A percentile compares a stretch with the other conserved stretches of the same genome.
Evolutionary conservation across 768 basidiomycete genomes (phyloP).

Genomic region (Pleurotus tuber-regium): DNA sequence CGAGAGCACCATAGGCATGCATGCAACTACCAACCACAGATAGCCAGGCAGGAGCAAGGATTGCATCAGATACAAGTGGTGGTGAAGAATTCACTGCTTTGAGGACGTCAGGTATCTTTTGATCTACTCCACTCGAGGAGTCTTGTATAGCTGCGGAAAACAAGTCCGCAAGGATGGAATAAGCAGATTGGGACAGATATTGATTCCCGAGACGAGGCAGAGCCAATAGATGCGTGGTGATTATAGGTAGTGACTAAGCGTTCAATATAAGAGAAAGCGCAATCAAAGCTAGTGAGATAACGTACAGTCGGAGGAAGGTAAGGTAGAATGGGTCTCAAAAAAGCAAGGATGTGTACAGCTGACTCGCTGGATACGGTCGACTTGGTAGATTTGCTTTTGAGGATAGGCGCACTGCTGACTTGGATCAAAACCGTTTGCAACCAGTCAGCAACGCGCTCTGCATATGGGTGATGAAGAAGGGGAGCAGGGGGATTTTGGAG

Average conservation of each 20-base stretch:
- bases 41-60: constrained; percentile 76
- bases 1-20: constrained; percentile 55
- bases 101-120: constrained; percentile 61
- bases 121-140: constrained; percentile 43
- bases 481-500: constrained; percentile 78
- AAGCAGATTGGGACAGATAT: constrained; percentile 86
- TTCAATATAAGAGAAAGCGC: neutral
- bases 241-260: constrained; percentile 66
- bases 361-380: constrained; percentile 61
- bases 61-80: constrained; percentile 66
- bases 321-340: constrained; percentile 60
- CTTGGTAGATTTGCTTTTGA: constrained; percentile 57
- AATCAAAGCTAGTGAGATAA: constrained; percentile 15
- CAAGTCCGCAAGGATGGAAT: constrained; percentile 82
- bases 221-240: constrained; percentile 70
- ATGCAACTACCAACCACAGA: constrained; percentile 71
- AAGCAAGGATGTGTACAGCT: constrained; percentile 75
- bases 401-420: constrained; percentile 57
- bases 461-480: constrained; percentile 79
- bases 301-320: constrained; percentile 70
- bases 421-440: constrained; percentile 63
- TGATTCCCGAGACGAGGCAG: constrained; percentile 87
- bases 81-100: constrained; percentile 65
- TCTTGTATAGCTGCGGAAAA: constrained; percentile 56
- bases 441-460: constrained; percentile 80